Percentiles rank a stretch among this genome's conserved stretches.
Evolutionary conservation across 225 moss, liverwort and hornwort genomes (phyloP).

Genomic region (Ulota crispa): DNA sequence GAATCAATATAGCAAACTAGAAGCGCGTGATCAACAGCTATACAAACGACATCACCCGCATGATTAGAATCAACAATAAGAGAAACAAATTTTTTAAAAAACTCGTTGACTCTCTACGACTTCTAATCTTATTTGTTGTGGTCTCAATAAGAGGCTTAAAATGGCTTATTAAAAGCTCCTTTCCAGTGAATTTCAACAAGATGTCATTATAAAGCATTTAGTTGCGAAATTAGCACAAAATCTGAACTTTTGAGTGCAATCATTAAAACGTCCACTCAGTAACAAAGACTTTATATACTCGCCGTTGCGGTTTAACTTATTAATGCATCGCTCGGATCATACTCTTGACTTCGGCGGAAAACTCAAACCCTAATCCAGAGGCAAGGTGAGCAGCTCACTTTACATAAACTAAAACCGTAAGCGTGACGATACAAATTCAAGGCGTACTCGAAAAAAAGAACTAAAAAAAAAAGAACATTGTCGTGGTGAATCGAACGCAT

Average conservation of each 20-base stretch:
- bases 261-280: neutral
- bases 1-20: neutral
- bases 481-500: neutral
- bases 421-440: neutral
- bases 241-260: neutral
- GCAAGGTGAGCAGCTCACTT: neutral
- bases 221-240: neutral
- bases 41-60: neutral
- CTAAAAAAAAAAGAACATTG: neutral
- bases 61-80: neutral
- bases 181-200: neutral
- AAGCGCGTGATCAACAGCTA: neutral
- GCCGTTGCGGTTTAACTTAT: neutral
- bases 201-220: neutral
- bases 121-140: neutral
- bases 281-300: neutral
- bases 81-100: no score
- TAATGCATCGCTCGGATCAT: neutral
- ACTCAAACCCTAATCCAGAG: slow-evolving; percentile 20
- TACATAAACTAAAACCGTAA: neutral
- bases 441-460: neutral
- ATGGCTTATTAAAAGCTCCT: neutral
- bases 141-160: neutral
- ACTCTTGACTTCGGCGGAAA: slow-evolving; percentile 19
- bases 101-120: neutral